Base-by-base conservation (phyloP, 108 stramenopile species). In the Schizochytrium sp. region DNA sequence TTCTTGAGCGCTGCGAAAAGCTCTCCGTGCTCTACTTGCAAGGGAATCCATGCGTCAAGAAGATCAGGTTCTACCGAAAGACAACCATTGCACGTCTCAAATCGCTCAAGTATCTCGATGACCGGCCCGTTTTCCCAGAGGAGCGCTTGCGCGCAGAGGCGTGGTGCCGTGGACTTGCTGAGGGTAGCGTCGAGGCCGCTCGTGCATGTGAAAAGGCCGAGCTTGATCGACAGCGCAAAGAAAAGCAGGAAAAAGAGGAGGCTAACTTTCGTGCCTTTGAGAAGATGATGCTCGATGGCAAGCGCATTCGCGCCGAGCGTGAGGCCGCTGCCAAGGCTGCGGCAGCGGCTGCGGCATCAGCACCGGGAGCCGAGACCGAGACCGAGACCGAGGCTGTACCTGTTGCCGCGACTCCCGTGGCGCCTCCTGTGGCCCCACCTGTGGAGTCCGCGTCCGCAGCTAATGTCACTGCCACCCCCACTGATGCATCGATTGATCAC, bases 31-130 rank as follows among this genome's bases (percentile, higher is more conserved):
- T 96, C 4, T 95, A 94, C 60, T 58, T 94, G 88, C 59, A 94
- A 58, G 95, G 95, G 16, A 96, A 96, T 89, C 95, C 95, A 5
- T 58, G 93, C 23, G 94, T 95, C 18, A 96, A 94, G 47, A 58
- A 90, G 5, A 94, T 96, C 88, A 90, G 88, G 21, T 91, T 96
- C 87, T 96, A 96, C 87, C 94, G 95, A 23, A 95, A 94, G 55
- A 92, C 93, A 58, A 48, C 95, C 8, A 91, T 96, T 57, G 72
- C 91, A 44, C 60, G 92, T 44, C 93, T 94, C 58, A 58, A 58
- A 48, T 48, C 47, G 10, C 91, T 96, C 23, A 89, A 63, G 16
- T 94, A 93, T 63, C 91, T 96, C 19, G 96, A 96, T 87, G 96
- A 95, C 89, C 91, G 89, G 6, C 93, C 93, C 41, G 94, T 96